Evolutionary conservation across 2,329 filamentous ascomycete species (phyloP).

Genomic region (Teratosphaeria viscida): DNA sequence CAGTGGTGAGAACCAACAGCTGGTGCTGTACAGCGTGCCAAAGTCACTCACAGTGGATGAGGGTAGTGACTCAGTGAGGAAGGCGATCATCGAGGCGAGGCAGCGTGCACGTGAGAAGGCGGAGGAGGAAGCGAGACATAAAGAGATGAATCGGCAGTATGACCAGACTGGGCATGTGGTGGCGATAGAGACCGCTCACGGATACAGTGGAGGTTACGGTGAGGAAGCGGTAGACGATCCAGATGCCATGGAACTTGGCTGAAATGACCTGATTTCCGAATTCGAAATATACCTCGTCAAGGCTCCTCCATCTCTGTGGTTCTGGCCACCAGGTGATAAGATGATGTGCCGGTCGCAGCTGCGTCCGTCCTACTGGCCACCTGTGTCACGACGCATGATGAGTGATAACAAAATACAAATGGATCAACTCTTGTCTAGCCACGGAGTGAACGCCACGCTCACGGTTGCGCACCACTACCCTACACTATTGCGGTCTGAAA

Average conservation of each 20-base stretch:
- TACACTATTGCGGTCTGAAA: background rate
- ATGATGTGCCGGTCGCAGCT: background rate
- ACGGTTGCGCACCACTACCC: background rate
- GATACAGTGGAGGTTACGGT: slow-evolving; percentile 19
- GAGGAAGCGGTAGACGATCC: slow-evolving; percentile 16
- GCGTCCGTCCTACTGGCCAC: background rate
- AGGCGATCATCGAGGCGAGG: slow-evolving; percentile 72
- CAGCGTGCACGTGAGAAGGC: slow-evolving; percentile 52
- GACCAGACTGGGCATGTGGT: slow-evolving; percentile 10
- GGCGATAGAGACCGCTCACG: slow-evolving; percentile 24
- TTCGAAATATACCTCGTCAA: background rate
- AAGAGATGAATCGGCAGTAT: slow-evolving; percentile 23
- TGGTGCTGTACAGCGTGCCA: slow-evolving; percentile 79
- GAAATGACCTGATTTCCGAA: background rate
- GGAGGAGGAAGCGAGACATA: slow-evolving; percentile 16
- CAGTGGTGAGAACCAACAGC: slow-evolving; percentile 48
- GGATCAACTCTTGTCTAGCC: background rate
- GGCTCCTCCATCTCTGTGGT: background rate
- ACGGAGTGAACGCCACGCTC: background rate
- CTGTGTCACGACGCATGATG: background rate
- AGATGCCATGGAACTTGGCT: slow-evolving; percentile 14
- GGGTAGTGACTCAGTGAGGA: slow-evolving; percentile 62
- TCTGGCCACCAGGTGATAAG: background rate
- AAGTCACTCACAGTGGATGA: slow-evolving; percentile 64
- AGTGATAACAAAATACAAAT: background rate